These are phyloP conservation scores for Euphrasia arctica DNA, from an alignment of 305 asterid genomes.

Conservation along the genomic window DNA sequence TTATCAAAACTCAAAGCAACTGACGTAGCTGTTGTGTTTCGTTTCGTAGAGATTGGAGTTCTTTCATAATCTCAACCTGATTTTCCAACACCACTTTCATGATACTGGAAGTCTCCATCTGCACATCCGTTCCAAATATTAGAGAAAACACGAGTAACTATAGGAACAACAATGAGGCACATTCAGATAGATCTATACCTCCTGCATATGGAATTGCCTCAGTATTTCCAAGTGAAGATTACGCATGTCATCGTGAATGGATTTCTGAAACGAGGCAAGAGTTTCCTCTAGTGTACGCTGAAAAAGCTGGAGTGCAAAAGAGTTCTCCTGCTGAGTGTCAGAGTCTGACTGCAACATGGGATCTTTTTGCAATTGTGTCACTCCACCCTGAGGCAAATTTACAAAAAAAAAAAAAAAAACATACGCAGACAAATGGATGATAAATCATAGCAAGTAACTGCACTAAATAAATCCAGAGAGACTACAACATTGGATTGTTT, in stretches of 20 bases:
- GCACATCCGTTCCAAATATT: slow-evolving; percentile 27
- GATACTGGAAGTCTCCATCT: slow-evolving; percentile 53
- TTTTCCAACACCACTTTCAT: slow-evolving; percentile 54
- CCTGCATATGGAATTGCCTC: slow-evolving; percentile 91
- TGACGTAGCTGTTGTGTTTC: slow-evolving; percentile 68
- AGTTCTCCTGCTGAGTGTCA: slow-evolving; percentile 56
- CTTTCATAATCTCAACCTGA: slow-evolving; percentile 67
- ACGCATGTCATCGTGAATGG: slow-evolving; percentile 86
- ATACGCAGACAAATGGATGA: not conserved
- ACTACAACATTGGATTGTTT: slow-evolving; percentile 17
- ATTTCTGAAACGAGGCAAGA: slow-evolving; percentile 73
- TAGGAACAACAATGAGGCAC: slow-evolving; percentile 5
- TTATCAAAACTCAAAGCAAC: slow-evolving; percentile 36
- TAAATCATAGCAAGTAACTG: slow-evolving; percentile 15
- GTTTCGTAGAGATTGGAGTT: slow-evolving; percentile 54
- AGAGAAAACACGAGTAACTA: slow-evolving; percentile 12
- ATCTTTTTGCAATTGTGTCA: slow-evolving; percentile 39
- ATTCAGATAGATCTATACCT: slow-evolving; percentile 44
- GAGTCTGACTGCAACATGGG: slow-evolving; percentile 42
- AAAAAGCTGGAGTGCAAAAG: slow-evolving; percentile 87
- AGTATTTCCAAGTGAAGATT: slow-evolving; percentile 83
- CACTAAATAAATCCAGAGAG: slow-evolving; percentile 15
- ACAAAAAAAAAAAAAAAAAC: not conserved
- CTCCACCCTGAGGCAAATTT: slow-evolving; percentile 56
- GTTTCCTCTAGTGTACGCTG: slow-evolving; percentile 91